Base-by-base conservation (phyloP, 352 stramenopile genomes). In the Pythium folliculosum region DNA sequence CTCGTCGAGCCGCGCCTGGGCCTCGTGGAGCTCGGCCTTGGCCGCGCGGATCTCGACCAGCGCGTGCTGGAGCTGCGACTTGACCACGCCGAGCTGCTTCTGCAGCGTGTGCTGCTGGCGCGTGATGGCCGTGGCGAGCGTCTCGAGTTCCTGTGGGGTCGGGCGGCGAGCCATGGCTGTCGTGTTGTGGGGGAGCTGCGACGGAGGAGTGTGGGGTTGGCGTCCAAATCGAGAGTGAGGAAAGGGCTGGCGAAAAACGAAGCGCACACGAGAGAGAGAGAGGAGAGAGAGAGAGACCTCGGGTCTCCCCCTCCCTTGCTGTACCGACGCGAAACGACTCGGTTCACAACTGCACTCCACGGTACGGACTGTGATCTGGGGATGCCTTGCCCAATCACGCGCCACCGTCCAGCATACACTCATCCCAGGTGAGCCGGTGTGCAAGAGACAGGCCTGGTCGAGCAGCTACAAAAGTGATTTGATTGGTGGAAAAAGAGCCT, bases 21-120 rank as follows among this genome's bases (percentile, higher is more conserved):
- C 81, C 47, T 91, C 82, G 30, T 72, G 71, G 56, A 88, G 72
- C 65, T 91, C 82, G 43, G 77, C 74, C 48, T 80, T 73, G 56
- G 82, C 84, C 56, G 70, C 76, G 45, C 60, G 60, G 63, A 91
- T 68, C 19, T 81, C 78, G 37, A 67, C 52, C 35, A 77, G 70
- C 19, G 78, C 79, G 38, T 49, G 49, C 12, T 45, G 56, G 9
- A 91, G 49, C 43, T 89, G 73, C 19, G 65, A 58, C 1, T 74
- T 70, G 23, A 88, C 52, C 25, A 69, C 60, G 1, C 63, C 55
- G 53, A 89, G 76, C 55, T 87, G 77, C 54, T 70, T 67, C 38
- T 74, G 71, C 14, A 89, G 69, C 14, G 77, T 63, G 3, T 72
- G 70, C 17, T 77, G 82, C 54, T 81, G 82, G 10, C 76, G 43